Evolutionary conservation across 306 rosid species (phyloP), one percentile per base, ranked within the genome.

Genomic region (Trifolium subterraneum): DNA sequence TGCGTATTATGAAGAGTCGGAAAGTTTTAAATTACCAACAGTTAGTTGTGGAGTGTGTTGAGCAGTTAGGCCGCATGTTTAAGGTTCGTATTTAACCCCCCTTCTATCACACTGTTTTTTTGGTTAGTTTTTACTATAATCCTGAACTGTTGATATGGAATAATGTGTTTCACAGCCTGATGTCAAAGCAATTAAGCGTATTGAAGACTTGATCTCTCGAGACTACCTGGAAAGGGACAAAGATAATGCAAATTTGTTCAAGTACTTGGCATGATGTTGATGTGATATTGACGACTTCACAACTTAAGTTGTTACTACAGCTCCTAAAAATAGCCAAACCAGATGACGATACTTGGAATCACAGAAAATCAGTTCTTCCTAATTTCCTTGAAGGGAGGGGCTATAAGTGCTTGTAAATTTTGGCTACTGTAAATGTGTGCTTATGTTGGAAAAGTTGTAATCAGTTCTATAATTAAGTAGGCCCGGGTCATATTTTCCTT

Each of bases 151-250:
- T 76, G 27, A 68, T 38, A 20, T 76, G 56, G 35, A 70, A 59
- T 63, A 14, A 66, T 66, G 72, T 19, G 23, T 27, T 65, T 77
- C 78, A 71, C 90, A 93, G 98, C 98, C 98, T 0, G 92, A 93
- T 77, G 90, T 90, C 81, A 93, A 90, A 83, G 93, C 95, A 65
- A 93, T 93, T 41, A 93, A 93, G 86, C 83, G 98, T 52, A 93
- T 93, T 35, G 98, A 93, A 81, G 98, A 93, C 77, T 87, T 93
- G 74, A 93, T 93, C 84, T 89, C 98, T 44, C 90, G 96, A 78
- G 98, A 93, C 88, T 93, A 93, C 81, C 72, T 93, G 62, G 98
- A 93, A 81, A 85, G 98, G 86, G 98, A 93, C 90, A 93, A 86
- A 74, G 97, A 90, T 60, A 89, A 90, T 78, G 92, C 90, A 1